Percentiles rank a stretch among this genome's conserved stretches.
phyloP scores from a whole-genome alignment of 164 flowering plant species.

The Vitis amurensis region DNA sequence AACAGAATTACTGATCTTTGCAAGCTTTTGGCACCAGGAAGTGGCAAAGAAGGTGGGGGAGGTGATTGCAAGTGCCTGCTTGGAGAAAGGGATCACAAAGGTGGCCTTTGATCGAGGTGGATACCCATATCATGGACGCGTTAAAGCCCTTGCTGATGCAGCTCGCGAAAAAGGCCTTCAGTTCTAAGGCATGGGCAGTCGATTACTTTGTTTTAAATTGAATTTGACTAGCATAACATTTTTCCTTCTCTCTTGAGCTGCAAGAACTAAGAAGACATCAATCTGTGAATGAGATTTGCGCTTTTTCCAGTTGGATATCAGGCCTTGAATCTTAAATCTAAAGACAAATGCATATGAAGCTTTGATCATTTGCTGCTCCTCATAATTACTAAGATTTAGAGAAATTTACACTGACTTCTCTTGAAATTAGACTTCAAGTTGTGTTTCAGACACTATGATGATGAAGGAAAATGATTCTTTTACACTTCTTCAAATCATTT shows the following conservation, averaged over 20 bases:
- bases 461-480: no score
- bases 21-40: constrained; percentile 52
- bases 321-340: no score
- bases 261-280: not conserved
- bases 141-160: constrained; percentile 86
- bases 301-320: not conserved
- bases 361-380: no score
- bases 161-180: constrained; percentile 93
- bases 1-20: constrained; percentile 3
- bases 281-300: not conserved
- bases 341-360: no score
- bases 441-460: no score
- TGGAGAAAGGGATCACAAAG: constrained; percentile 87
- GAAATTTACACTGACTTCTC: no score
- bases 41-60: constrained; percentile 90
- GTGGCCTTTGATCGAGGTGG: constrained; percentile 98
- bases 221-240: not conserved
- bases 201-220: constrained; percentile 4
- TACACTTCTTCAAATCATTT: no score
- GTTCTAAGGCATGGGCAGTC: constrained; percentile 38
- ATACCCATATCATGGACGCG: constrained; percentile 90
- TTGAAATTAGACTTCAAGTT: no score
- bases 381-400: no score
- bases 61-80: constrained; percentile 79
- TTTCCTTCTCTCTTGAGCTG: not conserved